Conservation (phyloP, 495 filamentous ascomycete species). For the Tirmania nivea region DNA sequence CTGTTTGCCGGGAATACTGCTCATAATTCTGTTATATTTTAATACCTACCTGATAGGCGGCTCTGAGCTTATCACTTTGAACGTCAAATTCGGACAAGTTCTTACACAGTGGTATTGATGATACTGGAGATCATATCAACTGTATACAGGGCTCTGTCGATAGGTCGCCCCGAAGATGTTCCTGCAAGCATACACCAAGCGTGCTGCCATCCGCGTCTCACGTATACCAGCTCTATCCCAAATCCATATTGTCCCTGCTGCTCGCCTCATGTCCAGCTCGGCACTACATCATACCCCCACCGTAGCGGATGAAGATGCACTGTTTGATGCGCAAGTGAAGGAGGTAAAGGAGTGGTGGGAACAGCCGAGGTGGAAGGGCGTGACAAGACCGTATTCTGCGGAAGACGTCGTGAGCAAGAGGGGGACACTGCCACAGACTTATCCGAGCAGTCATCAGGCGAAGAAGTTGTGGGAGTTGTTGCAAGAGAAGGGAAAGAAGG, state of each 20-base stretch:
- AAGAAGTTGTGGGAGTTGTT: conserved; percentile 81
- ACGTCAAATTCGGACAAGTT: no score
- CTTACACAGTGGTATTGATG: no score
- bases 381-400: conserved; percentile 76
- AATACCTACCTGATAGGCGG: no score
- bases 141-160: no score
- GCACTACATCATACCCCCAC: background rate
- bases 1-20: no score
- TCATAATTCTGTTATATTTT: no score
- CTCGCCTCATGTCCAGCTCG: background rate
- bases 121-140: no score
- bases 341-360: conserved; percentile 79
- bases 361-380: conserved; percentile 59
- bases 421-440: conserved; percentile 63
- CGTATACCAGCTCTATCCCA: conserved; percentile 4
- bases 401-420: conserved; percentile 83
- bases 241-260: background rate
- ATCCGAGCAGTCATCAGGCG: conserved; percentile 82
- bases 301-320: conserved; percentile 47
- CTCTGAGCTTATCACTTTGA: no score
- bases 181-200: no score
- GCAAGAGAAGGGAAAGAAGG: conserved; percentile 47
- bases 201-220: background rate
- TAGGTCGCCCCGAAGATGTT: no score
- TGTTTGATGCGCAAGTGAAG: conserved; percentile 57